Evolutionary conservation across 1,284 basidiomycete genomes (phyloP).

Genomic region (Gomphus bonarii): DNA sequence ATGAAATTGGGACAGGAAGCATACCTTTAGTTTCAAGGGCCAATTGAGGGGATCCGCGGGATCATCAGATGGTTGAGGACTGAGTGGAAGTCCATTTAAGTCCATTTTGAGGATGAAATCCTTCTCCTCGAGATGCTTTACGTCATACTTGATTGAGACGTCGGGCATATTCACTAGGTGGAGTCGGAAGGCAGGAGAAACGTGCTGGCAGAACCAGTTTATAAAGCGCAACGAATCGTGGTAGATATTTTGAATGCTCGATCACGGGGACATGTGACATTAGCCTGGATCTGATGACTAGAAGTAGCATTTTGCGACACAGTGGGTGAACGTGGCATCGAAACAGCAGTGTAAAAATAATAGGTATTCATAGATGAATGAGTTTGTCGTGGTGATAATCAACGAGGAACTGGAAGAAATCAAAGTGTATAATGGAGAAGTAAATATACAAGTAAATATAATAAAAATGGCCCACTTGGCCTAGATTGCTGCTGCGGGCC

Average conservation of each 20-base stretch:
- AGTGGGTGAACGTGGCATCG: background rate
- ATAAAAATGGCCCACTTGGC: too few species aligned
- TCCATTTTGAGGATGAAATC: background rate
- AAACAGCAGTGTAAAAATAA: too few species aligned
- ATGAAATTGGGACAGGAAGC: background rate
- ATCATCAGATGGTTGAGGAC: slow-evolving; percentile 6
- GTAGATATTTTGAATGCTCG: background rate
- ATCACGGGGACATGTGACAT: background rate
- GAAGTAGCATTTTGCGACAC: too few species aligned
- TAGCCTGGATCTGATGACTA: background rate
- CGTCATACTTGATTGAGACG: background rate
- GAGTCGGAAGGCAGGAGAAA: background rate
- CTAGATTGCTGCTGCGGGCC: too few species aligned
- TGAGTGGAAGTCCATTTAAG: slow-evolving; percentile 4
- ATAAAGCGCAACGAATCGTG: background rate
- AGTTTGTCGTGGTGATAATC: too few species aligned
- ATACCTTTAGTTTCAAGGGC: slow-evolving; percentile 4
- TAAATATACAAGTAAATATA: too few species aligned
- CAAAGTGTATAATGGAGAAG: too few species aligned
- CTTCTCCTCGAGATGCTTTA: background rate
- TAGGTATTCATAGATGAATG: too few species aligned
- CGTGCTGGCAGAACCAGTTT: background rate
- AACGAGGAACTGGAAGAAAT: too few species aligned
- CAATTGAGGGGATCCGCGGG: slow-evolving; percentile 8
- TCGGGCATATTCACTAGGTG: background rate